Evolutionary conservation across 345 rosid genomes (phyloP), one percentile per base, ranked within the genome.

Genomic region (Erysimum cheiranthoides): DNA sequence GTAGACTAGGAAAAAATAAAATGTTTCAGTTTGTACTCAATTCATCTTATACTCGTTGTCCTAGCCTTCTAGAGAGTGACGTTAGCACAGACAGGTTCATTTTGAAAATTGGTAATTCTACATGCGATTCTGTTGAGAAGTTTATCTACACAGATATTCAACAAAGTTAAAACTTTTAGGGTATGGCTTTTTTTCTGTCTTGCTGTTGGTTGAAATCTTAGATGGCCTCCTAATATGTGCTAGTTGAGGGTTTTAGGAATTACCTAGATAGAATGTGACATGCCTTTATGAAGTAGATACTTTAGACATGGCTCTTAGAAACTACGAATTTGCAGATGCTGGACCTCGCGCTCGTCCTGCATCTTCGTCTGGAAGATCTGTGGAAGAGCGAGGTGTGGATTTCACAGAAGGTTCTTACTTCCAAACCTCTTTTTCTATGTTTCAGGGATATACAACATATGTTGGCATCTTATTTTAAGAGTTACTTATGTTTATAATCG

Each of bases 301-400:
- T 3, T 62, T 38, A 71, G 46, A 56, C 46, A 38, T 71, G 52
- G 60, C 72, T 63, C 73, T 78, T 31, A 65, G 35, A 59, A 78
- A 32, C 31, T 66, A 32, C 18, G 0, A 40, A 60, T 66, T 50
- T 84, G 85, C 93, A 90, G 98, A 89, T 38, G 76, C 68, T 63
- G 75, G 84, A 54, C 77, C 83, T 81, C 80, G 66, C 31, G 73
- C 80, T 66, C 82, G 81, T 57, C 90, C 91, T 59, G 80, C 70
- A 72, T 87, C 96, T 53, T 84, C 95, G 16, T 85, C 89, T 71
- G 84, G 81, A 77, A 77, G 77, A 77, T 71, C 60, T 10, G 68
- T 21, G 40, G 84, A 85, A 76, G 96, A 87, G 61, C 77, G 78
- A 32, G 67, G 43, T 39, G 85, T 70, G 32, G 78, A 81, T 75